A percentile compares a stretch with the other conserved stretches of the same genome.
These are phyloP conservation scores for Colletotrichum truncatum DNA, from an alignment of 2,329 filamentous ascomycete genomes.

Conservation along the genomic window DNA sequence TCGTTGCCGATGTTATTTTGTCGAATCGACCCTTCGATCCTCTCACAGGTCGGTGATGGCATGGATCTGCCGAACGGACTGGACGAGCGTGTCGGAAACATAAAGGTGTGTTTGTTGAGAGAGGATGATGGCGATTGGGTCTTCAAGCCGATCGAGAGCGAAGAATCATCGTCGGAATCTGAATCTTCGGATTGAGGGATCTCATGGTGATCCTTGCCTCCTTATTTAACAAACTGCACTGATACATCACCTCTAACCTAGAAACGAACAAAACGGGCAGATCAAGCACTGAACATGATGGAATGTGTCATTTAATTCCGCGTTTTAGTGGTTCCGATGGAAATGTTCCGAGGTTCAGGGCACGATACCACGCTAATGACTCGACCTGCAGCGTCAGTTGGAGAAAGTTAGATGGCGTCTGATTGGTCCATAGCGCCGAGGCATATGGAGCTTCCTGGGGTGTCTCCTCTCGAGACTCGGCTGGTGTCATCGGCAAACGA, in stretches of 20 bases:
- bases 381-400: slow-evolving; percentile 5
- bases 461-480: slow-evolving; percentile 9
- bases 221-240: neutral
- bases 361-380: slow-evolving; percentile 12
- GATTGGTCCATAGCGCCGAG: slow-evolving; percentile 4
- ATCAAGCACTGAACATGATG: neutral
- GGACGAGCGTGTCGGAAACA: slow-evolving; percentile 41
- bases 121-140: slow-evolving; percentile 45
- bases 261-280: neutral
- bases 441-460: slow-evolving; percentile 5
- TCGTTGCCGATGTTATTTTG: slow-evolving; percentile 50
- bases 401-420: neutral
- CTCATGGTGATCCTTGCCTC: neutral
- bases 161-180: slow-evolving; percentile 23
- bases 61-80: slow-evolving; percentile 48
- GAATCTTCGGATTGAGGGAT: slow-evolving; percentile 4
- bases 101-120: slow-evolving; percentile 44
- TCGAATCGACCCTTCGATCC: slow-evolving; percentile 43
- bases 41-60: slow-evolving; percentile 39
- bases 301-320: slow-evolving; percentile 6
- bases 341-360: slow-evolving; percentile 6
- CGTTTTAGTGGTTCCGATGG: neutral
- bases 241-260: slow-evolving; percentile 12
- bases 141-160: slow-evolving; percentile 40
- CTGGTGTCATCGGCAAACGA: slow-evolving; percentile 22